phyloP scores from a whole-genome alignment of 1,284 basidiomycete species.

The Stygiomarasmius scandens region DNA sequence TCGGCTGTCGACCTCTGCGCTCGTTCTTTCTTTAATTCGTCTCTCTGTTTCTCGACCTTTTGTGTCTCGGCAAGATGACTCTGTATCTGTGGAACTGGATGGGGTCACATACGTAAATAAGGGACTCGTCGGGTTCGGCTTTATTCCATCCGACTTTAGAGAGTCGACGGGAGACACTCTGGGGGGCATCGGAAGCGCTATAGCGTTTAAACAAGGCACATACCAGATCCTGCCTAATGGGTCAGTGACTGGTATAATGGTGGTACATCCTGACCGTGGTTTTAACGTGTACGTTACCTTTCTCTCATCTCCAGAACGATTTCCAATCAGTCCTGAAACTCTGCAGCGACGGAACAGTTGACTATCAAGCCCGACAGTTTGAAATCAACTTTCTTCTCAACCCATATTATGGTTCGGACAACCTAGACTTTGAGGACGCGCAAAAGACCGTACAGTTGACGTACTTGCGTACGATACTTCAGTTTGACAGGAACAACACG shows the following conservation, averaged over 20 bases:
- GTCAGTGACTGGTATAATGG: slow-evolving; percentile 44
- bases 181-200: slow-evolving; percentile 45
- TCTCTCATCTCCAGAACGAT: neutral
- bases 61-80: slow-evolving; percentile 1
- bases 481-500: slow-evolving; percentile 51
- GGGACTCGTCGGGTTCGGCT: slow-evolving; percentile 44
- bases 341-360: slow-evolving; percentile 51
- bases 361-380: slow-evolving; percentile 64
- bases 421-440: slow-evolving; percentile 52
- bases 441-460: slow-evolving; percentile 55
- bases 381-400: slow-evolving; percentile 59
- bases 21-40: neutral
- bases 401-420: slow-evolving; percentile 53
- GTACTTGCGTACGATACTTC: slow-evolving; percentile 58
- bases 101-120: slow-evolving; percentile 32
- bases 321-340: neutral
- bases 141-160: slow-evolving; percentile 40
- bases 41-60: neutral
- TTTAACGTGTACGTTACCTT: slow-evolving; percentile 44
- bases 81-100: slow-evolving; percentile 22
- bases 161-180: slow-evolving; percentile 46
- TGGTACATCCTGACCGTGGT: slow-evolving; percentile 57
- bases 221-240: slow-evolving; percentile 30
- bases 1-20: neutral
- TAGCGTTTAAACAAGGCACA: slow-evolving; percentile 38